Percentiles rank a stretch among this genome's conserved stretches.
These are phyloP conservation scores for Mucor indicus DNA, from an alignment of 371 early-diverging fungal genomes.

Conservation along the genomic window DNA sequence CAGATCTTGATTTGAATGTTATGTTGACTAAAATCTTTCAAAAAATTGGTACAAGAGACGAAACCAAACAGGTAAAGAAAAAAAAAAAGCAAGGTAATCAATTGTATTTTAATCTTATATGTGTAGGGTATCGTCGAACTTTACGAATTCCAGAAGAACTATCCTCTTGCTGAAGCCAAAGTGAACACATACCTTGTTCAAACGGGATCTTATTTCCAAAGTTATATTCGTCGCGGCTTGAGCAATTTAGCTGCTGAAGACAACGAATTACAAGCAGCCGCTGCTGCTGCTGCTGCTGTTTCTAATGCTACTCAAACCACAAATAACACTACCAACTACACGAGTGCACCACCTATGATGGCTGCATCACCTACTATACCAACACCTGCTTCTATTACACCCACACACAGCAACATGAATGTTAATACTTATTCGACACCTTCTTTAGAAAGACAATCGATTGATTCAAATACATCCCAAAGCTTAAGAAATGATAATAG, in stretches of 20 bases:
- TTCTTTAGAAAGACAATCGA: too few species aligned
- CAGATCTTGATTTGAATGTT: conserved; percentile 54
- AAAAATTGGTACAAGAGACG: conserved; percentile 70
- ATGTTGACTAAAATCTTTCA: conserved; percentile 67
- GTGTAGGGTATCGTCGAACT: conserved; percentile 70
- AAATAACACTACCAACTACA: too few species aligned
- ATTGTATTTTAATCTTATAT: not conserved
- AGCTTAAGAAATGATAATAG: too few species aligned
- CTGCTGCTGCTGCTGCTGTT: conserved; percentile 1
- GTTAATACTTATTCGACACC: too few species aligned
- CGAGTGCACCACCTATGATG: too few species aligned
- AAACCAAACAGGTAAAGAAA: conserved; percentile 62
- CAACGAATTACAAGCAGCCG: conserved; percentile 27
- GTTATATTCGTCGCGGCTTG: conserved; percentile 72
- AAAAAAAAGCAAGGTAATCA: not conserved
- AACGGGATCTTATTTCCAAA: conserved; percentile 73
- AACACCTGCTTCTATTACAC: too few species aligned
- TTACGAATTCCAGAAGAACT: conserved; percentile 72
- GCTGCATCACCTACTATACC: too few species aligned
- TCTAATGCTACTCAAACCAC: too few species aligned
- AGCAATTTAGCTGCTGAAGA: conserved; percentile 64
- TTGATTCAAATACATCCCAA: too few species aligned
- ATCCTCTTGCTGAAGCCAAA: conserved; percentile 60
- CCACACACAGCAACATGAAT: too few species aligned
- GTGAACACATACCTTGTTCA: conserved; percentile 61